Conservation (phyloP, 1,284 basidiomycete species). For the Coniophora puteana region DNA sequence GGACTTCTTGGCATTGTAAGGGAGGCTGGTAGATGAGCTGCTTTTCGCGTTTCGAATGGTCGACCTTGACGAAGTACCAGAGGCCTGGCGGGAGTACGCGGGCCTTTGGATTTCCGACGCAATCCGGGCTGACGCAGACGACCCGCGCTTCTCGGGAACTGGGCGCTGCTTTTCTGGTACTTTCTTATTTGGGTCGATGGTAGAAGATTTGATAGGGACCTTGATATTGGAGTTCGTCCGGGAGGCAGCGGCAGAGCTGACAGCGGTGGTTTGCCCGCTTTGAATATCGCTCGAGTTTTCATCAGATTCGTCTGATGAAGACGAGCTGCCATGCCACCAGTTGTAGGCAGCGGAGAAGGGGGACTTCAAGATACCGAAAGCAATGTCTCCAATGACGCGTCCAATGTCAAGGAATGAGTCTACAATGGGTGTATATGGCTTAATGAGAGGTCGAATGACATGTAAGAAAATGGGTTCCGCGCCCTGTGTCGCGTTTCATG, state of each 20-base stretch:
- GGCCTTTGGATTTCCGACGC: too few species aligned
- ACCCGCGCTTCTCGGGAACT: too few species aligned
- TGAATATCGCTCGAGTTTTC: slow-evolving; percentile 9
- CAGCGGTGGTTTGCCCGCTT: slow-evolving; percentile 5
- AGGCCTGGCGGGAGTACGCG: too few species aligned
- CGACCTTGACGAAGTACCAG: too few species aligned
- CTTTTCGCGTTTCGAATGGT: too few species aligned
- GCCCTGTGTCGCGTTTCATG: slow-evolving; percentile 45
- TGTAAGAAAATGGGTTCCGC: slow-evolving; percentile 78
- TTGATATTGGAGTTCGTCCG: slow-evolving; percentile 13
- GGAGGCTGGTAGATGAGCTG: too few species aligned
- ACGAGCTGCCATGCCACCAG: slow-evolving; percentile 12
- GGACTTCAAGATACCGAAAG: slow-evolving; percentile 53
- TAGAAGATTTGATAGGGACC: slow-evolving; percentile 7
- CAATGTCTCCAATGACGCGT: slow-evolving; percentile 59
- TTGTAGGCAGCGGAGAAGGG: slow-evolving; percentile 34
- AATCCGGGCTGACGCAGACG: too few species aligned
- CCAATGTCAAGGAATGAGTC: slow-evolving; percentile 57
- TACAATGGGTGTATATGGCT: slow-evolving; percentile 60
- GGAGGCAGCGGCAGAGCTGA: slow-evolving; percentile 2
- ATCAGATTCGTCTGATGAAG: slow-evolving; percentile 10
- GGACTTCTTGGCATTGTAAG: too few species aligned
- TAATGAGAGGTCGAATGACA: slow-evolving; percentile 65
- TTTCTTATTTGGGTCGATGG: slow-evolving; percentile 34
- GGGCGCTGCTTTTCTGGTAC: too few species aligned